A percentile compares a stretch with the other conserved stretches of the same genome.
Evolutionary conservation across 305 asterid genomes (phyloP).

Genomic region (Fraxinus floribunda): DNA sequence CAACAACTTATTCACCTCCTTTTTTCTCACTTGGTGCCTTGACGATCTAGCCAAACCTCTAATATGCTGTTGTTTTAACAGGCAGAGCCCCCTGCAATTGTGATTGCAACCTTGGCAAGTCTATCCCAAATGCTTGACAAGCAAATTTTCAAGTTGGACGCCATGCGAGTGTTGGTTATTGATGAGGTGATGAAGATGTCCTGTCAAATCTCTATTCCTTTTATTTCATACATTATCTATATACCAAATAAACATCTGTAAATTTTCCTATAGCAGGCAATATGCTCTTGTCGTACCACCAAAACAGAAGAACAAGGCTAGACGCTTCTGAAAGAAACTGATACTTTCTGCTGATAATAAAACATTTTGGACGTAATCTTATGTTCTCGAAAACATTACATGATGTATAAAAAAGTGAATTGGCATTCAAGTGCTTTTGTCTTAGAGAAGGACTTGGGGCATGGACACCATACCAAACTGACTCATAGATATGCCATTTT

Average conservation of each 20-base stretch:
- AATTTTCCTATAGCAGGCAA: not conserved
- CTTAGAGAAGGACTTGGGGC: not conserved
- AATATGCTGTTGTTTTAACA: constrained; percentile 34
- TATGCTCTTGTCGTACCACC: not conserved
- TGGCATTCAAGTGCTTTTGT: not conserved
- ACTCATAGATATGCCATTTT: not conserved
- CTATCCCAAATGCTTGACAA: constrained; percentile 87
- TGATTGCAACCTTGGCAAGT: constrained; percentile 85
- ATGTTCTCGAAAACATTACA: not conserved
- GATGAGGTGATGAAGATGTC: constrained; percentile 70
- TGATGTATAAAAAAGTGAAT: not conserved
- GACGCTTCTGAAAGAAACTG: not conserved
- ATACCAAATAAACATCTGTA: not conserved
- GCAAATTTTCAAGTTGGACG: constrained; percentile 64
- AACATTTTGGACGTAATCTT: not conserved
- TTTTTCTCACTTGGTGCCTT: not conserved
- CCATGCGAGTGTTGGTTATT: constrained; percentile 76
- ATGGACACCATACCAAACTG: not conserved
- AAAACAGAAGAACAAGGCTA: not conserved
- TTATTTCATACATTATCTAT: constrained; percentile 3
- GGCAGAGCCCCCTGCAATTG: constrained; percentile 88
- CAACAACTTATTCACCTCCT: not conserved
- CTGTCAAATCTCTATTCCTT: constrained; percentile 13
- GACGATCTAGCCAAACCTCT: constrained; percentile 6
- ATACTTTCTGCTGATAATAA: constrained; percentile 5